Conservation (phyloP, 208 protist species). For the Phytomonas sp. region DNA sequence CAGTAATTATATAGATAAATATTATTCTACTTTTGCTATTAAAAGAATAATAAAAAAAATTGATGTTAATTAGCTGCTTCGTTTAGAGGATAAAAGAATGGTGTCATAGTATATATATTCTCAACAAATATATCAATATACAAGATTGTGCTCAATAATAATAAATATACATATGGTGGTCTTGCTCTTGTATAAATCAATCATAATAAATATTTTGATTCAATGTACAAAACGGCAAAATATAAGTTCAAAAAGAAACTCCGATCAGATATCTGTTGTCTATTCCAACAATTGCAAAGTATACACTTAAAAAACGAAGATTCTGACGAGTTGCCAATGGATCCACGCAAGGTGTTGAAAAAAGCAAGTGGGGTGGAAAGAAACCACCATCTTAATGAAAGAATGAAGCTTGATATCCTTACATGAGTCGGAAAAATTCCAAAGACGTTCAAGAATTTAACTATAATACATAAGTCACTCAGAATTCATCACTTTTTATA, state of each 20-base stretch:
- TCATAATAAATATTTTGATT: background rate
- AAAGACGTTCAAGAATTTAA: background rate
- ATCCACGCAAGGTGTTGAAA: background rate
- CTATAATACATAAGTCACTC: background rate
- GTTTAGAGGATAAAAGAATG: background rate
- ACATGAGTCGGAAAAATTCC: background rate
- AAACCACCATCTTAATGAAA: background rate
- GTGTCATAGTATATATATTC: background rate
- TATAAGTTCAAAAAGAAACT: background rate
- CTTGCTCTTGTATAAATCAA: background rate
- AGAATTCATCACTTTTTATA: background rate
- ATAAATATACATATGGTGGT: background rate
- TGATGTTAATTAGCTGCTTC: background rate
- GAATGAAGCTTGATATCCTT: background rate
- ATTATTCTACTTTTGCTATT: background rate
- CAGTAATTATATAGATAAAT: background rate
- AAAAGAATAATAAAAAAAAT: constrained; percentile 7
- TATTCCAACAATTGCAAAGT: constrained; percentile 3
- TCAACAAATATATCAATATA: background rate
- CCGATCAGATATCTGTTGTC: background rate
- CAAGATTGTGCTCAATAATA: too few species aligned
- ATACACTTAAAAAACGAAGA: background rate
- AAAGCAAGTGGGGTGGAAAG: background rate
- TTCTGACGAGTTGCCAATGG: background rate
- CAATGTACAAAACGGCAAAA: background rate